Evolutionary conservation across 495 filamentous ascomycete genomes (phyloP).

Genomic region (Podospora anserina): DNA sequence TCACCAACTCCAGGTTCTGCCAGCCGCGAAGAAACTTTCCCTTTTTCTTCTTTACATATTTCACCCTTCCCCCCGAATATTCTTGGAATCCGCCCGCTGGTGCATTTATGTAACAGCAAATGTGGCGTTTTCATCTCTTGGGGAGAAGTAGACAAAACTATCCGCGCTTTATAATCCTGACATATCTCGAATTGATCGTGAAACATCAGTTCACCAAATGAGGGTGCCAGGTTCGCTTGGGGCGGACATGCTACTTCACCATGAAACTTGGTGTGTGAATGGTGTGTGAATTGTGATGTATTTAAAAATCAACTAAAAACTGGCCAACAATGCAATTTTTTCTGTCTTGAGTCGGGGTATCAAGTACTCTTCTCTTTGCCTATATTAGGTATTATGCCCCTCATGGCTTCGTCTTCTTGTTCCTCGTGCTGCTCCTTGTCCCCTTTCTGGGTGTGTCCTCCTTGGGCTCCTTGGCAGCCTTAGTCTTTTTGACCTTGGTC

Average conservation of each 20-base stretch:
- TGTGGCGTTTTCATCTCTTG: slow-evolving; percentile 26
- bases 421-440: slow-evolving; percentile 32
- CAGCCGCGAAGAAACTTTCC: not conserved
- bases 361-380: slow-evolving; percentile 12
- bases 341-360: slow-evolving; percentile 14
- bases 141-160: slow-evolving; percentile 34
- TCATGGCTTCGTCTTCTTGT: slow-evolving; percentile 38
- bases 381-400: slow-evolving; percentile 11
- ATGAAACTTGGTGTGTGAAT: not conserved
- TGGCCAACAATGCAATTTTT: slow-evolving; percentile 5
- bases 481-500: slow-evolving; percentile 8
- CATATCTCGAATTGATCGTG: slow-evolving; percentile 16
- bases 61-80: slow-evolving; percentile 30
- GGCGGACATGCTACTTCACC: slow-evolving; percentile 30
- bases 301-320: slow-evolving; percentile 2
- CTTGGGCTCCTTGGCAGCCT: slow-evolving; percentile 17
- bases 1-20: not conserved
- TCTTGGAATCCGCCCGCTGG: slow-evolving; percentile 20
- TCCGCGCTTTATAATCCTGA: slow-evolving; percentile 40
- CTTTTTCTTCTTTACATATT: slow-evolving; percentile 14
- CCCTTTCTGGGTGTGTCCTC: slow-evolving; percentile 21
- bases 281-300: not conserved
- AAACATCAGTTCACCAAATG: slow-evolving; percentile 18
- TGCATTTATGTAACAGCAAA: slow-evolving; percentile 8
- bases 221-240: slow-evolving; percentile 40